Conservation (phyloP, 2,329 filamentous ascomycete genomes). For the Ascosphaera acerosa region DNA sequence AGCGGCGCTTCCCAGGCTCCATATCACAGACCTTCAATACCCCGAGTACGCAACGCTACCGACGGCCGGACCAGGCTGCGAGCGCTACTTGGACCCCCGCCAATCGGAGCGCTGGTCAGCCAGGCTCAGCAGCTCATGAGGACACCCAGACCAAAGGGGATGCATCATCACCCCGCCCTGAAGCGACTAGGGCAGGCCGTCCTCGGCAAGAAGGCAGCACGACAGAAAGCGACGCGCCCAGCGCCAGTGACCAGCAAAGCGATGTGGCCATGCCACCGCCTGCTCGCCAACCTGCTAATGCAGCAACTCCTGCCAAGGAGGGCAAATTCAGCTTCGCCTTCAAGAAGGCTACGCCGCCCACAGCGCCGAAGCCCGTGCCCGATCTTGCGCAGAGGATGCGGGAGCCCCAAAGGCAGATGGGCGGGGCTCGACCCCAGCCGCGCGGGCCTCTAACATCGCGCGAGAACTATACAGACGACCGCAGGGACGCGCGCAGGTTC, state of each 20-base stretch:
- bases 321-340: constrained; percentile 86
- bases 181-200: background rate
- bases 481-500: constrained; percentile 6
- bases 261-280: constrained; percentile 29
- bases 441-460: constrained; percentile 13
- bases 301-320: constrained; percentile 27
- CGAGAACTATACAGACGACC: constrained; percentile 18
- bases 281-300: constrained; percentile 27
- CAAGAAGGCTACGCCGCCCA: constrained; percentile 42
- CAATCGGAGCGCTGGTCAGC: background rate
- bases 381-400: constrained; percentile 25
- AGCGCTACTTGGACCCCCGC: background rate
- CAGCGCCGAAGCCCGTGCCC: constrained; percentile 25
- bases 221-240: background rate
- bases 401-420: constrained; percentile 14
- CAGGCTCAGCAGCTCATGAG: background rate
- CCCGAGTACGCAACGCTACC: background rate
- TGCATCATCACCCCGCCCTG: background rate
- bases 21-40: background rate
- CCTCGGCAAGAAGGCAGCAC: background rate
- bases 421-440: constrained; percentile 15
- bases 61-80: background rate
- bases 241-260: constrained; percentile 9
- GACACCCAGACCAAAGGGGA: background rate
- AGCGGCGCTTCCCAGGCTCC: background rate